phyloP scores from a whole-genome alignment of 1,284 basidiomycete species.

The Melanopsichium pennsylvanicum region DNA sequence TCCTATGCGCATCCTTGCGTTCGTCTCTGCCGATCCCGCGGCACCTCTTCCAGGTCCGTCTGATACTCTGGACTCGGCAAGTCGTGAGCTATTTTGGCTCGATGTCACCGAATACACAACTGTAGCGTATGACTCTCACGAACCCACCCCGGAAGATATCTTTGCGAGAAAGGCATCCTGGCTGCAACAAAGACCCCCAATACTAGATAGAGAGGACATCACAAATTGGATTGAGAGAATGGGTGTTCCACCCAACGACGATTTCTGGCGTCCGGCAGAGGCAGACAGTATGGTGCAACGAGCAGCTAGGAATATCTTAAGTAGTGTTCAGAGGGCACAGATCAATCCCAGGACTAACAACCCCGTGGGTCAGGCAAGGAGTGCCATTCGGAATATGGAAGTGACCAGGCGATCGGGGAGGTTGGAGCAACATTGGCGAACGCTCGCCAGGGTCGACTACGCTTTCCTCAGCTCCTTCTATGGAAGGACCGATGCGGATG shows the following conservation, averaged over 20 bases:
- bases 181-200: constrained; percentile 20
- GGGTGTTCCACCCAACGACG: constrained; percentile 12
- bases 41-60: constrained; percentile 3
- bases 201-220: constrained; percentile 29
- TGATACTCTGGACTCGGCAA: constrained; percentile 2
- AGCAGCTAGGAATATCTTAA: constrained; percentile 36
- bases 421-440: constrained; percentile 14
- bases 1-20: constrained; percentile 38
- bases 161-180: constrained; percentile 16
- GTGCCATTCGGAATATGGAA: constrained; percentile 13
- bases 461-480: constrained; percentile 16
- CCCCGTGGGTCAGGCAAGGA: constrained; percentile 6
- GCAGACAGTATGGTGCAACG: constrained; percentile 18
- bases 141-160: constrained; percentile 14
- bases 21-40: constrained; percentile 14
- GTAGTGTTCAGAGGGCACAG: constrained; percentile 29
- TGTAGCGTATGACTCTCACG: constrained; percentile 8
- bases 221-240: constrained; percentile 7
- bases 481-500: constrained; percentile 4
- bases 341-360: constrained; percentile 12
- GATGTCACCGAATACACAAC: constrained; percentile 33
- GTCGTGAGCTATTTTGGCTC: constrained; percentile 38
- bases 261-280: constrained; percentile 27
- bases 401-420: background rate
- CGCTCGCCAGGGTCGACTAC: constrained; percentile 8